Evolutionary conservation across 768 basidiomycete species (phyloP).

Genomic region (Boletus eberwhitei): DNA sequence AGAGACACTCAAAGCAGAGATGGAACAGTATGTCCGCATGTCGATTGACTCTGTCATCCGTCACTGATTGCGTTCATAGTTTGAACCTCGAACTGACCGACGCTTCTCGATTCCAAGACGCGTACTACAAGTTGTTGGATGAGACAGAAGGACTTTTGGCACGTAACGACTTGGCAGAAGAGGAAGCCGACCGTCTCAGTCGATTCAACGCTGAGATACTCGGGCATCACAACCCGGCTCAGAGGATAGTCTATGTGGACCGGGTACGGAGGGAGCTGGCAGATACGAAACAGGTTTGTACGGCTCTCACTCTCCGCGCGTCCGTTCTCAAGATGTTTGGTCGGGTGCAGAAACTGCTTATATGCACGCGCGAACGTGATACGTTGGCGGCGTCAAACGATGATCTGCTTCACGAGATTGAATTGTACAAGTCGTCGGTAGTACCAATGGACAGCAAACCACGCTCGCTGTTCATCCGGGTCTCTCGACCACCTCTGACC

Average conservation of each 20-base stretch:
- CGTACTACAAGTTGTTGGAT: constrained; percentile 62
- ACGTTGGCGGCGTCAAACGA: constrained; percentile 39
- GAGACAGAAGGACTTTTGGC: constrained; percentile 63
- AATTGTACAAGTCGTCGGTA: constrained; percentile 58
- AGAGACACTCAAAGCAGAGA: constrained; percentile 62
- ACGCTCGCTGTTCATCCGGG: constrained; percentile 45
- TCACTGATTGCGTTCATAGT: constrained; percentile 26
- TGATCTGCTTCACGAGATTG: constrained; percentile 51
- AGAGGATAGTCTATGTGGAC: constrained; percentile 86
- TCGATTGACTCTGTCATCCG: too few species aligned
- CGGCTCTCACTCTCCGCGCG: background rate
- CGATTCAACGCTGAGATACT: constrained; percentile 84
- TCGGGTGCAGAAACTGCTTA: constrained; percentile 45
- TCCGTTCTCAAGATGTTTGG: background rate
- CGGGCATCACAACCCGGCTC: constrained; percentile 79
- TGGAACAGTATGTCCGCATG: constrained; percentile 53
- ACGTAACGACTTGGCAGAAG: constrained; percentile 74
- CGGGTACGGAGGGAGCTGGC: constrained; percentile 76
- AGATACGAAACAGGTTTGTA: constrained; percentile 72
- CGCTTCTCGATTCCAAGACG: constrained; percentile 63
- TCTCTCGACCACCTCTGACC: constrained; percentile 47
- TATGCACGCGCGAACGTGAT: constrained; percentile 48
- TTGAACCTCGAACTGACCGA: constrained; percentile 52
- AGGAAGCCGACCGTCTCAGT: constrained; percentile 72
- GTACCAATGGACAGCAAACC: constrained; percentile 49